Evolutionary conservation across 2,329 filamentous ascomycete species (phyloP).

Genomic region (Fusarium tuaranense): DNA sequence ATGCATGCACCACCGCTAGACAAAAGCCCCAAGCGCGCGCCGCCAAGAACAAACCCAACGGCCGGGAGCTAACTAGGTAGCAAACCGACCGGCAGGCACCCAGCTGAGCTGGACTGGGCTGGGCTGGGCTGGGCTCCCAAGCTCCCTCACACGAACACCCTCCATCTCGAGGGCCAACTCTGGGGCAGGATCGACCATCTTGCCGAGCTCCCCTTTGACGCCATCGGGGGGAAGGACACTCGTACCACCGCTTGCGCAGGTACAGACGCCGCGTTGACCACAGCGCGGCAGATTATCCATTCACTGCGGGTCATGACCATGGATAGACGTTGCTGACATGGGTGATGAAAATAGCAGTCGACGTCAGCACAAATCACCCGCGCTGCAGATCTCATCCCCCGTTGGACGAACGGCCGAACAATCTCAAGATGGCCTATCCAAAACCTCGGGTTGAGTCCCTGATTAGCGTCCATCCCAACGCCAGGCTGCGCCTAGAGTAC

Average conservation of each 20-base stretch:
- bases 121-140: not conserved
- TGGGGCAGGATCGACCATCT: constrained; percentile 39
- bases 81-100: not conserved
- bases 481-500: constrained; percentile 1
- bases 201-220: constrained; percentile 35
- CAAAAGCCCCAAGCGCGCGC: constrained; percentile 22
- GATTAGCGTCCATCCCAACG: constrained; percentile 19
- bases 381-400: constrained; percentile 37
- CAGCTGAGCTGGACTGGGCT: not conserved
- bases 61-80: constrained; percentile 33
- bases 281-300: constrained; percentile 32
- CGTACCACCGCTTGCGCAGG: constrained; percentile 41
- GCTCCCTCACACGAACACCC: constrained; percentile 17
- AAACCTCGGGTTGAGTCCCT: not conserved
- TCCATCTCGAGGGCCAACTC: constrained; percentile 16
- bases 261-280: constrained; percentile 37
- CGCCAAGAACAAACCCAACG: constrained; percentile 28
- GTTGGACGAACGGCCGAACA: constrained; percentile 17
- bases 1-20: not conserved
- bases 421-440: constrained; percentile 15
- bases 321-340: constrained; percentile 4
- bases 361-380: constrained; percentile 32
- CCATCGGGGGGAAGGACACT: constrained; percentile 33
- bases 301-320: constrained; percentile 12
- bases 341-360: constrained; percentile 37